A percentile compares a stretch with the other conserved stretches of the same genome.
These are phyloP conservation scores for Phytophthora ramorum DNA, from an alignment of 352 stramenopile genomes.

Conservation along the genomic window DNA sequence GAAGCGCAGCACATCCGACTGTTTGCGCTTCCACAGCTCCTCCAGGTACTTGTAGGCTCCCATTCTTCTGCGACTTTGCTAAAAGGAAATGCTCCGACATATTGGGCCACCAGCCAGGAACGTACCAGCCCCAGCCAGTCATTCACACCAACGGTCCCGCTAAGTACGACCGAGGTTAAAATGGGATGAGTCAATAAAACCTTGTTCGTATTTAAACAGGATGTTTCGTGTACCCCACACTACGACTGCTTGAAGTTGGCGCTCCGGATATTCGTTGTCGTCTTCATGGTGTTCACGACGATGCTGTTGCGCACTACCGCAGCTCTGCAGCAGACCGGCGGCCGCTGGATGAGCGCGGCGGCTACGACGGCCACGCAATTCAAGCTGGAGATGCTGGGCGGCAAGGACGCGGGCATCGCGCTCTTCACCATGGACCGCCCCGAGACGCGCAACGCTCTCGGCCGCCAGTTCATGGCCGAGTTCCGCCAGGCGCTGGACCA, in stretches of 20 bases:
- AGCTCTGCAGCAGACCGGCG: background rate
- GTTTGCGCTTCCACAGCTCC: slow-evolving; percentile 99
- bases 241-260: slow-evolving; percentile 21
- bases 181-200: background rate
- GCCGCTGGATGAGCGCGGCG: slow-evolving; percentile 24
- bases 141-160: background rate
- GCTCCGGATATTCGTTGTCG: too few relatives aligned
- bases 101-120: background rate
- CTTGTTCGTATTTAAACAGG: background rate
- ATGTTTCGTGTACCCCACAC: background rate
- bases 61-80: slow-evolving; percentile 89
- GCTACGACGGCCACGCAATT: slow-evolving; percentile 45
- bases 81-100: slow-evolving; percentile 20
- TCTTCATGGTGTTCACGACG: slow-evolving; percentile 15
- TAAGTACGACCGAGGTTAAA: slow-evolving; percentile 11
- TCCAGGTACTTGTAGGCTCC: slow-evolving; percentile 99
- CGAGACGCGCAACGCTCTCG: slow-evolving; percentile 78
- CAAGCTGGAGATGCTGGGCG: slow-evolving; percentile 65
- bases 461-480: slow-evolving; percentile 84
- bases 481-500: slow-evolving; percentile 72
- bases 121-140: slow-evolving; percentile 19
- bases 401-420: slow-evolving; percentile 63
- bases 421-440: slow-evolving; percentile 84
- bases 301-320: background rate
- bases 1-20: slow-evolving; percentile 99